Base-by-base conservation (phyloP, 129 eudicot genomes). In the Artemisia tridentata region DNA sequence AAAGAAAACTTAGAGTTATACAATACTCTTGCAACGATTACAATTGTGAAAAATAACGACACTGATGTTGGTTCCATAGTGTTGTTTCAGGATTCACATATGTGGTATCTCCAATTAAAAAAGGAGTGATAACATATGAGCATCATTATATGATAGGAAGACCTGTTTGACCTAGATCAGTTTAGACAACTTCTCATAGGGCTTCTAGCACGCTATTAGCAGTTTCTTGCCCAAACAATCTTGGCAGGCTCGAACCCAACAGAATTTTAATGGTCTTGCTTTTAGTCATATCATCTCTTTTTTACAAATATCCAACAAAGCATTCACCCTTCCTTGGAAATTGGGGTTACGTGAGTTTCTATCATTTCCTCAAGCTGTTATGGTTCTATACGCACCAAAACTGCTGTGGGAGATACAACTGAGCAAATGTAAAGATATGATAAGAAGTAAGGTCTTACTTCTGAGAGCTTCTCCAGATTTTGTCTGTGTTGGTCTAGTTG, bases 201-300 rank as follows among this genome's bases (percentile, higher is more conserved):
- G 79, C 90, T 62, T 73, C 79, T 23, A 93, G 65, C 8, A 93
- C 83, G 45, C 86, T 78, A 53, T 61, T 73, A 56, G 95, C 95
- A 13, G 75, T 88, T 76, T 87, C 98, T 73, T 82, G 68, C 68
- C 96, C 98, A 69, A 89, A 93, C 82, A 93, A 29, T 80, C 96
- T 84, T 0, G 98, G 98, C 63, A 89, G 78, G 67, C 76, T 89
- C 34, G 90, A 85, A 7, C 80, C 90, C 47, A 92, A 79, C 79
- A 89, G 96, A 25, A 85, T 83, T 83, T 93, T 95, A 75, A 93
- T 87, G 43, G 88, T 85, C 84, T 75, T 87, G 57, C 72, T 82
- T 77, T 80, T 89, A 64, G 80, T 76, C 56, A 85, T 65, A 7
- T 65, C 67, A 73, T 92, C 98, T 82, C 98, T 89, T 67, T 75